phyloP scores from a whole-genome alignment of 306 rosid genomes.

The Cyclanthera cordifolia region DNA sequence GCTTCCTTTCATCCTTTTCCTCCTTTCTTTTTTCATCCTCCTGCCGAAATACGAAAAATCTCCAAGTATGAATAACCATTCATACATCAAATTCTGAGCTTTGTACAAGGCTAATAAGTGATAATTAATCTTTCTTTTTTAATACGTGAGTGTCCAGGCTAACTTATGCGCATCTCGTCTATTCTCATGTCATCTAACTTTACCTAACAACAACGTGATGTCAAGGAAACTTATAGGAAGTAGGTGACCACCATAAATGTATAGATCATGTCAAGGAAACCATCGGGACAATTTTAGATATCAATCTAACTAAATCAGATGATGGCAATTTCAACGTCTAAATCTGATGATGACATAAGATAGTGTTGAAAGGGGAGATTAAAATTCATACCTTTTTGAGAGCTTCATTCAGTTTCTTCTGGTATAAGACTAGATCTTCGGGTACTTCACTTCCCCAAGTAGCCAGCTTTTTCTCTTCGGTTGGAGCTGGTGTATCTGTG shows the following conservation, averaged over 20 bases:
- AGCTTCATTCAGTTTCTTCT: constrained; percentile 38
- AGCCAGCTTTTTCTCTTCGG: constrained; percentile 46
- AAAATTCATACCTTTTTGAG: constrained; percentile 34
- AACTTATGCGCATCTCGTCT: too few relatives aligned
- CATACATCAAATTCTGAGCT: not conserved
- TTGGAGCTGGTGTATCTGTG: constrained; percentile 31
- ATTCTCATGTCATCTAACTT: too few relatives aligned
- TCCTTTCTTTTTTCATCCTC: constrained; percentile 49
- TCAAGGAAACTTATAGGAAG: too few relatives aligned
- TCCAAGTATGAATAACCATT: not conserved
- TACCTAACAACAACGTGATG: too few relatives aligned
- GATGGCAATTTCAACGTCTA: too few relatives aligned
- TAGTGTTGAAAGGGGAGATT: not conserved
- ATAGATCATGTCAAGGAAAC: too few relatives aligned
- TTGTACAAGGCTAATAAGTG: not conserved
- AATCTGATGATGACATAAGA: not conserved
- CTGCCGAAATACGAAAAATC: constrained; percentile 3
- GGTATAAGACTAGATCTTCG: constrained; percentile 39
- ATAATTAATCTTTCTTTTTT: too few relatives aligned
- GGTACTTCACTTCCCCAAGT: constrained; percentile 68
- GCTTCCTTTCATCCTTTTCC: constrained; percentile 56
- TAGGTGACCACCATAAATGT: too few relatives aligned
- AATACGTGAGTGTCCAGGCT: too few relatives aligned
- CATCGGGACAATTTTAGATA: not conserved
- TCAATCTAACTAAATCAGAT: not conserved